Percentiles rank a stretch among this genome's conserved stretches.
phyloP scores from a whole-genome alignment of 495 filamentous ascomycete species.

The Aspergillus egyptiacus region DNA sequence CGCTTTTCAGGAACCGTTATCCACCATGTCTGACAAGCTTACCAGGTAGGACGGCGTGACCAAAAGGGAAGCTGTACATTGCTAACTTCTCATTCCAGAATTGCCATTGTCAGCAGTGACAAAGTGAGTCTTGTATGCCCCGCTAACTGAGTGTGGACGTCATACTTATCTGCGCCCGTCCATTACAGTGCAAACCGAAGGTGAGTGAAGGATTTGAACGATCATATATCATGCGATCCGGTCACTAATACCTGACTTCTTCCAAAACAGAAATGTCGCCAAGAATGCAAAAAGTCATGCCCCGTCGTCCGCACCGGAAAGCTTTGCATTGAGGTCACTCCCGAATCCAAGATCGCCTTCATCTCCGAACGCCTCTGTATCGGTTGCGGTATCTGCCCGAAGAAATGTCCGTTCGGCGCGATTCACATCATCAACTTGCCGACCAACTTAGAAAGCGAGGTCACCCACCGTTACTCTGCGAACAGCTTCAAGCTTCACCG shows the following conservation, averaged over 20 bases:
- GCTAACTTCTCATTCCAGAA: slow-evolving; percentile 48
- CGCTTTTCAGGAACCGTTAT: slow-evolving; percentile 18
- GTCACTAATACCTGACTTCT: neutral
- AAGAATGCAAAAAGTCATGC: slow-evolving; percentile 99
- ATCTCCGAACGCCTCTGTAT: slow-evolving; percentile 94
- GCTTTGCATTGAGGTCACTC: slow-evolving; percentile 89
- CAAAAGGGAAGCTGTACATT: neutral
- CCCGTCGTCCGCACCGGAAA: slow-evolving; percentile 97
- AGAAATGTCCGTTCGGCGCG: slow-evolving; percentile 98
- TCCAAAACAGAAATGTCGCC: slow-evolving; percentile 70
- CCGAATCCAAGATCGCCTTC: slow-evolving; percentile 92
- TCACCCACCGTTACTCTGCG: slow-evolving; percentile 96
- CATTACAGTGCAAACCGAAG: slow-evolving; percentile 89
- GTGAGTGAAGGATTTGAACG: slow-evolving; percentile 35
- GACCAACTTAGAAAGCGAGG: slow-evolving; percentile 94
- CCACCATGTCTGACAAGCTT: slow-evolving; percentile 76
- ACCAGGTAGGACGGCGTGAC: slow-evolving; percentile 57
- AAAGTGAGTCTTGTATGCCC: slow-evolving; percentile 60
- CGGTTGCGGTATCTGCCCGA: slow-evolving; percentile 98
- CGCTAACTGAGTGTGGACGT: slow-evolving; percentile 21
- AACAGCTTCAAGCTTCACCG: slow-evolving; percentile 99
- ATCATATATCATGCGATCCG: neutral
- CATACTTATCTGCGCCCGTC: slow-evolving; percentile 12
- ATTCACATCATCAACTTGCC: slow-evolving; percentile 99
- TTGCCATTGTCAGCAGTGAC: slow-evolving; percentile 95